Base-by-base conservation (phyloP, 495 filamentous ascomycete genomes). In the Podospora conica region DNA sequence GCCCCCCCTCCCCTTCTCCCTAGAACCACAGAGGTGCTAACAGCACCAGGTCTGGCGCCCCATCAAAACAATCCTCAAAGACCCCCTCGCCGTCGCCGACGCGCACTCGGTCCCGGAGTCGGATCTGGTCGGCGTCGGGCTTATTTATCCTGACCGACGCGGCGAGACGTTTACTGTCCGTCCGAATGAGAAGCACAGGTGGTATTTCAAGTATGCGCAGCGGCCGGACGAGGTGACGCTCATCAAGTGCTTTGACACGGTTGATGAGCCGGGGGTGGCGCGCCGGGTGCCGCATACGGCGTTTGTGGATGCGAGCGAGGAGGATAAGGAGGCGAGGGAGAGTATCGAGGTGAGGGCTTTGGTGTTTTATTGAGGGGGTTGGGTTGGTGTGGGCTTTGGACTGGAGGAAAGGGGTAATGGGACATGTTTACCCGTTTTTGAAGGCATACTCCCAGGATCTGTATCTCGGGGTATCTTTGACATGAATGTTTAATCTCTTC, bases 181-280 rank as follows among this genome's bases (percentile, higher is more conserved):
- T 65, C 82, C 84, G 33, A 84, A 84, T 63, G 69, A 77, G 11
- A 68, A 62, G 1, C 87, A 91, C 75, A 77, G 81, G 69, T 96
- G 91, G 91, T 86, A 85, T 73, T 96, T 95, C 76, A 90, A 90
- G 85, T 87, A 84, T 59, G 89, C 87, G 1, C 82, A 88, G 70
- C 79, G 80, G 22, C 85, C 88, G 6, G 77, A 85, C 58, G 77
- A 89, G 77, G 85, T 88, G 11, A 78, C 85, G 25, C 68, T 91
- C 59, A 89, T 91, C 74, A 90, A 90, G 77, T 90, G 88, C 70
- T 90, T 87, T 76, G 87, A 90, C 75, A 84, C 82, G 8, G 85
- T 86, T 78, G 85, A 85, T 70, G 72, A 80, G 24, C 84, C 84
- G 1, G 82, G 78, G 15, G 78, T 83, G 22, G 87, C 84, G 18